A percentile compares a stretch with the other conserved stretches of the same genome.
phyloP scores from a whole-genome alignment of 2,329 filamentous ascomycete species.

The Botryotinia calthae region DNA sequence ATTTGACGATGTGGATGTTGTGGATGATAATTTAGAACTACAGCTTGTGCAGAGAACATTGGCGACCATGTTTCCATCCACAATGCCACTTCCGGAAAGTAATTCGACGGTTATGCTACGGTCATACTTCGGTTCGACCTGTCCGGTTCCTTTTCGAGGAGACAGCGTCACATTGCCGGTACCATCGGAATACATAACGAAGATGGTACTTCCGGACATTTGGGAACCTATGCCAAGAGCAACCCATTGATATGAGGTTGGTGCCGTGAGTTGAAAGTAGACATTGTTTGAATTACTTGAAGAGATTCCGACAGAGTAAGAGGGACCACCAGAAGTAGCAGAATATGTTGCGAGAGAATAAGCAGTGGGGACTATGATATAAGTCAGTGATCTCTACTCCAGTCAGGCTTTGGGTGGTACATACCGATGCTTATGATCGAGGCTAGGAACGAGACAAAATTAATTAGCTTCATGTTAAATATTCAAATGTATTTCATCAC shows the following conservation, averaged over 20 bases:
- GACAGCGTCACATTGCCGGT: constrained; percentile 55
- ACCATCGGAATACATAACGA: constrained; percentile 55
- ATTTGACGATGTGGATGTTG: constrained; percentile 27
- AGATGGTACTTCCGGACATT: constrained; percentile 58
- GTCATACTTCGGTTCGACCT: constrained; percentile 46
- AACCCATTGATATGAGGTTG: constrained; percentile 54
- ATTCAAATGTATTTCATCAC: background rate
- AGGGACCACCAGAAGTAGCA: constrained; percentile 22
- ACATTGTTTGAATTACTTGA: constrained; percentile 46
- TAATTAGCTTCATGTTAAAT: constrained; percentile 10
- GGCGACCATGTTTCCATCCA: constrained; percentile 52
- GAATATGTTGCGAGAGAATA: constrained; percentile 30
- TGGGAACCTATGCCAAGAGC: constrained; percentile 53
- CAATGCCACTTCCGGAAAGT: constrained; percentile 50
- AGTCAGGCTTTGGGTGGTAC: background rate
- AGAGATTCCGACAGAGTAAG: constrained; percentile 33
- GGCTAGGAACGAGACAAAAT: background rate
- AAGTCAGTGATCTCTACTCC: background rate
- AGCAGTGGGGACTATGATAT: constrained; percentile 21
- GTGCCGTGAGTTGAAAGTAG: constrained; percentile 56
- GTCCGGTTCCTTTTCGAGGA: constrained; percentile 46
- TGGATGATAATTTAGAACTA: constrained; percentile 18
- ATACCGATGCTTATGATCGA: constrained; percentile 9
- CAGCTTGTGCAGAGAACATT: constrained; percentile 51
- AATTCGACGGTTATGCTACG: constrained; percentile 44